Evolutionary conservation across 257 asterid species (phyloP), one percentile per base, ranked within the genome.

Genomic region (Nicotiana obtusifolia): DNA sequence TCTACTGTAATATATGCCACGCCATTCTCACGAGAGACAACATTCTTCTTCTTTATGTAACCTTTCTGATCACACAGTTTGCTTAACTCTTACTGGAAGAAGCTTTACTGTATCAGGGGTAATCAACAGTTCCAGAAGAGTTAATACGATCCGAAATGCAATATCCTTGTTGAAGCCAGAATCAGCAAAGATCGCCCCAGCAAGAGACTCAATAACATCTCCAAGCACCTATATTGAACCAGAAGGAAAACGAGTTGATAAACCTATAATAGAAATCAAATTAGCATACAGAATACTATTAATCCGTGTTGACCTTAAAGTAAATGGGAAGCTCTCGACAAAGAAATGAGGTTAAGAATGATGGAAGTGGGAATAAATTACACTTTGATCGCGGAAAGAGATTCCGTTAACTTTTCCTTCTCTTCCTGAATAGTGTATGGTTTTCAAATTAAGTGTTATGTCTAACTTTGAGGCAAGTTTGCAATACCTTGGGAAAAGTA

Each of bases 81-180:
- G 7, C 4, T 30, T 78, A 95, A 33, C 80, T 95, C 90, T 90
- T 30, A 86, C 87, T 0, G 98, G 99, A 33, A 92, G 93, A 75
- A 86, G 87, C 85, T 85, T 92, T 69, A 95, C 53, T 2, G 88
- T 89, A 75, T 92, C 92, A 0, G 89, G 95, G 17, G 99, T 90
- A 61, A 93, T 76, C 89, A 91, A 13, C 0, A 97, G 99, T 81
- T 92, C 99, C 8, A 95, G 91, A 41, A 92, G 97, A n/a, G 96
- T 97, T 68, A 87, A 87, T 82, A 95, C 86, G 64, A 95, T 52
- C 81, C 52, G 78, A 75, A 90, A 89, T 3, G 90, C 95, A 1
- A 15, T 68, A 7, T 87, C 95, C 81, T 88, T 89, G 69, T 90
- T 61, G 52, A 88, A 88, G 24, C 92, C 90, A 0, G 98, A 95